These are phyloP conservation scores for Xylariales sp. DNA, from an alignment of 2,329 filamentous ascomycete genomes.

Conservation along the genomic window DNA sequence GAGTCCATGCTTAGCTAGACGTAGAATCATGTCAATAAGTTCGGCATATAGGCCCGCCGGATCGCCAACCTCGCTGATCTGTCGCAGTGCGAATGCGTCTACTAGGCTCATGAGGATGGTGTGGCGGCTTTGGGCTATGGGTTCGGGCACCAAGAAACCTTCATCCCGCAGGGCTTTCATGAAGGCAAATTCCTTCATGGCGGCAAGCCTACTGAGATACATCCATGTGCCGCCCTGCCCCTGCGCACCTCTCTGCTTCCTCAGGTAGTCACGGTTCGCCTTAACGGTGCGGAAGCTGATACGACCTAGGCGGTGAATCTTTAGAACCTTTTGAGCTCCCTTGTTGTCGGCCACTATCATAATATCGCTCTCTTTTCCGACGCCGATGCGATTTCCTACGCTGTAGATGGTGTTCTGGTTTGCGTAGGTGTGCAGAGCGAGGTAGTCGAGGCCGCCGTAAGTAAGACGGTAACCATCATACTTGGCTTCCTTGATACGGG, in stretches of 20 bases:
- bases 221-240: conserved; percentile 79
- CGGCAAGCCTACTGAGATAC: conserved; percentile 91
- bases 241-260: conserved; percentile 53
- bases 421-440: conserved; percentile 88
- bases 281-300: conserved; percentile 98
- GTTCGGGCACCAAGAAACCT: conserved; percentile 85
- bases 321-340: conserved; percentile 77
- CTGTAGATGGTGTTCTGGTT: conserved; percentile 79
- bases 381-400: conserved; percentile 89
- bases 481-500: conserved; percentile 88
- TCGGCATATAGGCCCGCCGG: conserved; percentile 87
- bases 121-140: conserved; percentile 84
- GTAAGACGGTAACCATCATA: conserved; percentile 97
- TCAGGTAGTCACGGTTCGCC: conserved; percentile 91
- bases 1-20: conserved; percentile 77
- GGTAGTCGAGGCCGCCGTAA: conserved; percentile 94
- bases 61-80: conserved; percentile 79
- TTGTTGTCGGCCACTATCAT: conserved; percentile 82
- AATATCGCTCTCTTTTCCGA: conserved; percentile 97
- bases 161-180: conserved; percentile 82
- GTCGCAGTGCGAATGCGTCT: conserved; percentile 86
- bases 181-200: conserved; percentile 91
- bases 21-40: conserved; percentile 79
- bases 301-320: conserved; percentile 91
- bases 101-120: conserved; percentile 95